Conservation (phyloP, 1,139 yeast species). For the Magnusiomyces sp. region DNA sequence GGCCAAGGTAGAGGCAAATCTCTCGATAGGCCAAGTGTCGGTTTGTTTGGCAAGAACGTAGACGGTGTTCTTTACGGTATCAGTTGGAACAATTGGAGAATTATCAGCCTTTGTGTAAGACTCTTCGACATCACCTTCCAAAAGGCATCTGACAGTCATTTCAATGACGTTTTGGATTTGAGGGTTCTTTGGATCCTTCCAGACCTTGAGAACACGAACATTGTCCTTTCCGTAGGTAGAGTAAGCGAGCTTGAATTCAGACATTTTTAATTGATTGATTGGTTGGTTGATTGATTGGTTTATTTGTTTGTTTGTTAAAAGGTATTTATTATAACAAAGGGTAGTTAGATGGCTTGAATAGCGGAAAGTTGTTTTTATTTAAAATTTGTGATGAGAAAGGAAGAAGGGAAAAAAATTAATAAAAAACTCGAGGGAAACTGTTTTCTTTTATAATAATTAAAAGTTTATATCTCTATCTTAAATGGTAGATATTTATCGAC, state of each 20-base stretch:
- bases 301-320: too few relatives aligned
- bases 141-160: conserved; percentile 66
- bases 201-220: conserved; percentile 83
- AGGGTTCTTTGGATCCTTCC: conserved; percentile 63
- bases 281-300: too few relatives aligned
- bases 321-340: too few relatives aligned
- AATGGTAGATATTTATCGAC: too few relatives aligned
- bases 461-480: too few relatives aligned
- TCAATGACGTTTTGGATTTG: conserved; percentile 72
- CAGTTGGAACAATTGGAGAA: conserved; percentile 84
- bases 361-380: too few relatives aligned
- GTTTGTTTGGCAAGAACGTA: conserved; percentile 70
- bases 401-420: too few relatives aligned
- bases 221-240: conserved; percentile 76
- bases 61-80: conserved; percentile 85
- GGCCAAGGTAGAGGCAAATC: conserved; percentile 78
- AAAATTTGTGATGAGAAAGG: too few relatives aligned
- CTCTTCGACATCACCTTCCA: conserved; percentile 67
- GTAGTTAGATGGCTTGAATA: too few relatives aligned
- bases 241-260: conserved; percentile 6
- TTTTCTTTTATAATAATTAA: too few relatives aligned
- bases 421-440: too few relatives aligned
- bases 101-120: conserved; percentile 86
- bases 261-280: too few relatives aligned
- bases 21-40: conserved; percentile 78